Base-by-base conservation (phyloP, 129 eudicot species). In the Tagetes erecta region DNA sequence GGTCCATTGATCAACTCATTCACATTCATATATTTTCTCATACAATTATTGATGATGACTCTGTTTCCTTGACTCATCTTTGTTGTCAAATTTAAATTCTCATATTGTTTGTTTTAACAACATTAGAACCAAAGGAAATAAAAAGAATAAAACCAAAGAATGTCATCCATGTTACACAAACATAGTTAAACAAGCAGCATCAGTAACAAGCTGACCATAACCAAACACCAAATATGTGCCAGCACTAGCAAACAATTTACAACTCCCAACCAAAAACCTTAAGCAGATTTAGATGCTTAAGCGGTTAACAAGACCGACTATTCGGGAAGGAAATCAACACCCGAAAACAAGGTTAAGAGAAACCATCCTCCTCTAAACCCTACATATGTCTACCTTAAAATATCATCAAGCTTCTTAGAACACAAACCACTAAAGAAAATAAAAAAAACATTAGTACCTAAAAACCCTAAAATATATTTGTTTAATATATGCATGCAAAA, bases 201-300 rank as follows among this genome's bases (percentile, higher is more conserved):
- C 67, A 72, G 67, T 36, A 6, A 71, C 73, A 67, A 64, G 46
- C 39, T 42, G 44, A 79, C 63, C 63, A 55, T 72, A 72, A 13
- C 9, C 64, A 71, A 62, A 56, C 46, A 62, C 67, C 82, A 64
- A 69, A 70, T 68, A 69, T 67, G 71, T 67, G 63, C 76, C 40
- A 51, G 34, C 74, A 55, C 58, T 68, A 75, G 65, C 69, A 64
- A 72, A 65, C 74, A 73, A 72, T 79, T 64, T 79, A 79, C 83
- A 72, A 72, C 67, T 55, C 72, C 42, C 68, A 72, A 72, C 78
- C 78, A 79, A 72, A 79, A 72, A 44, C 78, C 73, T 35, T 53
- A 63, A 76, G 62, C 70, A 35, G 31, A 6, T 55, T 53, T 55
- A 71, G 38, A 53, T 55, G 57, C 77, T 73, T 44, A 75, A 50